phyloP scores from a whole-genome alignment of 192 early-diverging fungal species.

The Coemansia sp. region DNA sequence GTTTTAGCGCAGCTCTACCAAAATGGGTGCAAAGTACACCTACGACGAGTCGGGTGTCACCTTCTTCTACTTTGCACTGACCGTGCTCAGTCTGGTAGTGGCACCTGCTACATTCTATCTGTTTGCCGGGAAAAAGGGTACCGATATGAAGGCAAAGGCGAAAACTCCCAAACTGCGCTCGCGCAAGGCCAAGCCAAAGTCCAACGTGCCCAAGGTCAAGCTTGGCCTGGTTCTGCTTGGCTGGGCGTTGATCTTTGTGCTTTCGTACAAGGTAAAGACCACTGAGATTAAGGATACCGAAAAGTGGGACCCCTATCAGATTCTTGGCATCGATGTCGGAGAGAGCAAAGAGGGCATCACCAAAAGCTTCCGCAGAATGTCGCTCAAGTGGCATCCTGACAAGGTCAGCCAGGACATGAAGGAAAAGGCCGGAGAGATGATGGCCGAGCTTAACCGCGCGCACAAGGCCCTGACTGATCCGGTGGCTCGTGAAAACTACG shows the following conservation, averaged over 20 bases:
- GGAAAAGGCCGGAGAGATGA: conserved; percentile 70
- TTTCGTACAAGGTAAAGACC: conserved; percentile 55
- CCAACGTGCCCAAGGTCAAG: conserved; percentile 29
- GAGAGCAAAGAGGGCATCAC: conserved; percentile 62
- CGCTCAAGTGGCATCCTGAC: conserved; percentile 76
- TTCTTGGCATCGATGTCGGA: conserved; percentile 74
- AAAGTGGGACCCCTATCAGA: conserved; percentile 92
- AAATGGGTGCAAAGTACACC: conserved; percentile 74
- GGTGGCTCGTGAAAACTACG: conserved; percentile 84
- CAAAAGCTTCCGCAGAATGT: conserved; percentile 68
- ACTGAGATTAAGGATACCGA: conserved; percentile 65
- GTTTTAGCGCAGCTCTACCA: neutral
- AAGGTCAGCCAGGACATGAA: conserved; percentile 69
- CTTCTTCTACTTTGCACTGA: conserved; percentile 92
- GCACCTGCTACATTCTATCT: conserved; percentile 70
- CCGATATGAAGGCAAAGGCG: conserved; percentile 31
- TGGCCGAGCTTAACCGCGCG: conserved; percentile 88
- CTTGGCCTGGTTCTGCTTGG: conserved; percentile 36
- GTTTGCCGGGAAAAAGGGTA: conserved; percentile 39
- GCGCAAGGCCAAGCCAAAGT: conserved; percentile 37
- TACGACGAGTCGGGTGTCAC: conserved; percentile 94
- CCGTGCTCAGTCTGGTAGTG: conserved; percentile 78
- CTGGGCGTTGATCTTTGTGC: conserved; percentile 48
- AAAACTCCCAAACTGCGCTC: conserved; percentile 45
- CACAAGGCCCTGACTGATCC: conserved; percentile 95